phyloP scores from a whole-genome alignment of 345 rosid genomes.

The Garcia nutans region DNA sequence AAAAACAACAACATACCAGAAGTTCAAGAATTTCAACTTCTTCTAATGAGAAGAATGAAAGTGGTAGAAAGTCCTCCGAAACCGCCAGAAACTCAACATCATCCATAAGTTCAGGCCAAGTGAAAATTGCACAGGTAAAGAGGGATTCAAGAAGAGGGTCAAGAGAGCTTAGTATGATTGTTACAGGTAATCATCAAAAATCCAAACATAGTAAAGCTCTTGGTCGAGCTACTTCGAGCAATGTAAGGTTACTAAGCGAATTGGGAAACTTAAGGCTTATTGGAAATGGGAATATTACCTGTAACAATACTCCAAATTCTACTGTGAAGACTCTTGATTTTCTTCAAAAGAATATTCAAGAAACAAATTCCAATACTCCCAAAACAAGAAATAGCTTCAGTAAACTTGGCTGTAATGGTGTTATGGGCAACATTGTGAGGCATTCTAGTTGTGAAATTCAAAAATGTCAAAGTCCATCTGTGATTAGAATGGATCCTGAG shows the following conservation, averaged over 20 bases:
- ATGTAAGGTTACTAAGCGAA: conserved; percentile 30
- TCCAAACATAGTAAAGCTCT: conserved; percentile 30
- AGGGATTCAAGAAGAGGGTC: conserved; percentile 15
- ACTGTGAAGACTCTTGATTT: conserved; percentile 30
- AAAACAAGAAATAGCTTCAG: conserved; percentile 29
- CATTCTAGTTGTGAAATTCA: conserved; percentile 39
- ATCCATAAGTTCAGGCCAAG: conserved; percentile 32
- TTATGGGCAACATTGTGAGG: conserved; percentile 74
- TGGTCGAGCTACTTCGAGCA: conserved; percentile 38
- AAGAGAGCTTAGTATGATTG: conserved; percentile 27
- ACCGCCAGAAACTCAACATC: conserved; percentile 44
- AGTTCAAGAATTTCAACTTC: conserved; percentile 16
- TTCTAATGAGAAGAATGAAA: conserved; percentile 15
- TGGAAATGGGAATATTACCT: conserved; percentile 13
- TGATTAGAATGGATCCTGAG: conserved; percentile 53
- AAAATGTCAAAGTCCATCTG: conserved; percentile 21
- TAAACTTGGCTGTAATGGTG: conserved; percentile 35
- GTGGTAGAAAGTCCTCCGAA: conserved; percentile 28
- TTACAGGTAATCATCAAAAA: conserved; percentile 4
- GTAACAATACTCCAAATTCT: conserved; percentile 29
- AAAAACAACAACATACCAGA: conserved; percentile 19
- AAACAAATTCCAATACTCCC: conserved; percentile 16
- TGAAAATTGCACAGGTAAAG: not conserved
- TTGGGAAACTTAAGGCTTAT: conserved; percentile 44
- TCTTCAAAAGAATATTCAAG: conserved; percentile 20